Evolutionary conservation across 306 rosid genomes (phyloP).

Genomic region (Cicer judaicum): DNA sequence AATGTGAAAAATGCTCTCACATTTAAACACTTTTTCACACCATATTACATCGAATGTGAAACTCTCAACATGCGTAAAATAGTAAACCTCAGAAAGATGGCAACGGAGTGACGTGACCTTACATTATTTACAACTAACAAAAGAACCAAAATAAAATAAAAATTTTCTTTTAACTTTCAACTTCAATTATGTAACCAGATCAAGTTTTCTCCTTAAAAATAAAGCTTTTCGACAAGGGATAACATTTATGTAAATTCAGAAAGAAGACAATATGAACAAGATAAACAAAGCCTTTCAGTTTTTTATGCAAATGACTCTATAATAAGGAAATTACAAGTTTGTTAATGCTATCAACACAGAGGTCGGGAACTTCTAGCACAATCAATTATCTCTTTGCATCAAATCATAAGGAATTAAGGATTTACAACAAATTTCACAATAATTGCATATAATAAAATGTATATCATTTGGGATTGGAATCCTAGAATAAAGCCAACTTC

Average conservation of each 20-base stretch:
- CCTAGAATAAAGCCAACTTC: background rate
- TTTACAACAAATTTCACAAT: background rate
- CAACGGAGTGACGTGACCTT: background rate
- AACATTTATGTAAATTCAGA: background rate
- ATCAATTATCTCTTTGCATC: conserved; percentile 1
- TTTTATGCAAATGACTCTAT: background rate
- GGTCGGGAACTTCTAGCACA: background rate
- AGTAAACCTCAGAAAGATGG: conserved; percentile 18
- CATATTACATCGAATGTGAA: background rate
- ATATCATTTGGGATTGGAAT: background rate
- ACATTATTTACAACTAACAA: background rate
- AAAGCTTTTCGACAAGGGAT: background rate
- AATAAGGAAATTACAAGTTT: background rate
- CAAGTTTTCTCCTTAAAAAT: background rate
- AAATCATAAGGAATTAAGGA: conserved; percentile 3
- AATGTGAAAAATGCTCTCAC: background rate
- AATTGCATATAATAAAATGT: background rate
- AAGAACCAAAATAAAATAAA: conserved; percentile 16
- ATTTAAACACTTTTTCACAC: background rate
- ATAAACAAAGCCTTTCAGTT: background rate
- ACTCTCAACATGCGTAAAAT: background rate
- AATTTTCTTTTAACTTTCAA: background rate
- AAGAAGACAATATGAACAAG: background rate
- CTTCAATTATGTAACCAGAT: background rate
- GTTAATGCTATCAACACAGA: background rate